A percentile compares a stretch with the other conserved stretches of the same genome.
Evolutionary conservation across 2,329 filamentous ascomycete genomes (phyloP).

Genomic region (Colletotrichum paranaense): DNA sequence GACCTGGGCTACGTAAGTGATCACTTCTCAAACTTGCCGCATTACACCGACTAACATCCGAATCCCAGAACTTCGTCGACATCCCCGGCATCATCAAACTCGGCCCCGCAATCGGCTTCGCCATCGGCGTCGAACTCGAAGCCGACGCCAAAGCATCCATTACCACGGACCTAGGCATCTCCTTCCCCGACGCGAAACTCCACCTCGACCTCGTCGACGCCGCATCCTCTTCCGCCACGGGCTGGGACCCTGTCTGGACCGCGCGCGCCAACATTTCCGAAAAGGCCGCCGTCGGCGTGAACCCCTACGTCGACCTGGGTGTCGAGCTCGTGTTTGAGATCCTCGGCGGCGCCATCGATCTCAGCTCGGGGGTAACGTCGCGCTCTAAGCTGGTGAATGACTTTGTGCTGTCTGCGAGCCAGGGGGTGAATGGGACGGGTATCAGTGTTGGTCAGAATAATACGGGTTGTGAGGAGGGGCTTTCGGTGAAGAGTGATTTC

Average conservation of each 20-base stretch:
- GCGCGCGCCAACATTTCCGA: constrained; percentile 42
- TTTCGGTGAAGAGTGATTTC: constrained; percentile 41
- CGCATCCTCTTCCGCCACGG: constrained; percentile 38
- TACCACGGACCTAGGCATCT: constrained; percentile 37
- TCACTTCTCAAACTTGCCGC: no score
- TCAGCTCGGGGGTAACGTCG: constrained; percentile 42
- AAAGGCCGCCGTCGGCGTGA: constrained; percentile 37
- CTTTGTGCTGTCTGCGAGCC: constrained; percentile 38
- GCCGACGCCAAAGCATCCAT: constrained; percentile 30
- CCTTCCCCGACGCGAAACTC: constrained; percentile 39
- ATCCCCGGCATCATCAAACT: constrained; percentile 32
- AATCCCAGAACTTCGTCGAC: constrained; percentile 32
- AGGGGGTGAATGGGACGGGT: constrained; percentile 33
- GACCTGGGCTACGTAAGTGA: constrained; percentile 28
- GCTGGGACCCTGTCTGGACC: constrained; percentile 45
- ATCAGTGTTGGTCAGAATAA: constrained; percentile 31
- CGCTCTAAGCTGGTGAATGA: constrained; percentile 41
- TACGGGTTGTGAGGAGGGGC: constrained; percentile 39
- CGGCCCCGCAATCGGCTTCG: constrained; percentile 34
- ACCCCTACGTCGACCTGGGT: constrained; percentile 39
- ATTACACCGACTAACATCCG: background rate
- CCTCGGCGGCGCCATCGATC: constrained; percentile 41
- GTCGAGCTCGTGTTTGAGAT: constrained; percentile 40
- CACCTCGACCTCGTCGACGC: constrained; percentile 44
- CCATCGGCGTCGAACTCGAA: constrained; percentile 33